These are phyloP conservation scores for Ilex aquifolium DNA, from an alignment of 257 asterid species.

Conservation along the genomic window DNA sequence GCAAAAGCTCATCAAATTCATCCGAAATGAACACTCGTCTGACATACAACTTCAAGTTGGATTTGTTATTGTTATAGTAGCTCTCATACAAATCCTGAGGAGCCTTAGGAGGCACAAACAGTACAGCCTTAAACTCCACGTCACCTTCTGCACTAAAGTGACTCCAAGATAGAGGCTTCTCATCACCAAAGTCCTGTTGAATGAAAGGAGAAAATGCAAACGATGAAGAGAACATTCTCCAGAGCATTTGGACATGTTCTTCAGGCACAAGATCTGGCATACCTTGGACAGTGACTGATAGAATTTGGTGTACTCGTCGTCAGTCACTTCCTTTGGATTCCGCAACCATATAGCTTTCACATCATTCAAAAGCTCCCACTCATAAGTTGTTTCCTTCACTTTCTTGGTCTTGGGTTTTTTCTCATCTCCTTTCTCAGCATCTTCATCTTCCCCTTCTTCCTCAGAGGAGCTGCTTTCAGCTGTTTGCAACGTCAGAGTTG, in stretches of 20 bases:
- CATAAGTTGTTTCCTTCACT: constrained; percentile 61
- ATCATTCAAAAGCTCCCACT: constrained; percentile 92
- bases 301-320: constrained; percentile 76
- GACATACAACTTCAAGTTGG: constrained; percentile 78
- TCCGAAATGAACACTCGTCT: constrained; percentile 88
- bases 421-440: constrained; percentile 60
- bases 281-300: constrained; percentile 89
- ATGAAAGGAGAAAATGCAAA: constrained; percentile 4
- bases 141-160: constrained; percentile 95
- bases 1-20: constrained; percentile 87
- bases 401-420: constrained; percentile 75
- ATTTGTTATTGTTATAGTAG: constrained; percentile 71
- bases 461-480: constrained; percentile 71
- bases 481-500: constrained; percentile 25
- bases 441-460: constrained; percentile 65
- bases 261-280: background rate
- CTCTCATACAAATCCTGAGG: constrained; percentile 92
- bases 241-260: background rate
- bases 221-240: constrained; percentile 2
- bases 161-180: constrained; percentile 84
- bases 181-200: constrained; percentile 70
- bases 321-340: constrained; percentile 84
- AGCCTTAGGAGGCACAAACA: constrained; percentile 90
- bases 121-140: constrained; percentile 86
- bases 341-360: constrained; percentile 90